phyloP scores from a whole-genome alignment of 768 basidiomycete species.

The Mycena metata region DNA sequence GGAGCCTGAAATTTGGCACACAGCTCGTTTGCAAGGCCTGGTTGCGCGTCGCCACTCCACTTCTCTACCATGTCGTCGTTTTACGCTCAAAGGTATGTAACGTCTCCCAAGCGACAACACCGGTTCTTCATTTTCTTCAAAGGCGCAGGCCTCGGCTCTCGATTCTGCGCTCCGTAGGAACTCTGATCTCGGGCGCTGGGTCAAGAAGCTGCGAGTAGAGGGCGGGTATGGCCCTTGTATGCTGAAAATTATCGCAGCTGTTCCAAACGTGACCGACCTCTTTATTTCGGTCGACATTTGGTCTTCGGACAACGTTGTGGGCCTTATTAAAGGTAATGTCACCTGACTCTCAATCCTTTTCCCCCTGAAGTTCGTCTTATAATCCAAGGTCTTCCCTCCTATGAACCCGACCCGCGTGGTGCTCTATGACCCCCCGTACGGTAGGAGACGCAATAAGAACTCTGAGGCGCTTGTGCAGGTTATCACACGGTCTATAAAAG shows the following conservation, averaged over 20 bases:
- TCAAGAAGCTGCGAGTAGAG: constrained; percentile 30
- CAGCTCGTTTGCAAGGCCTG: constrained; percentile 30
- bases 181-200: constrained; percentile 18
- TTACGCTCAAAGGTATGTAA: constrained; percentile 17
- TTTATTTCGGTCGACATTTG: constrained; percentile 23
- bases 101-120: too few relatives aligned
- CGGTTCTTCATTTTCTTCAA: too few relatives aligned
- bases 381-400: constrained; percentile 23
- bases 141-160: constrained; percentile 27
- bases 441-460: background rate
- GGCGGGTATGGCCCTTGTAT: constrained; percentile 27
- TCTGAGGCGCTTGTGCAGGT: background rate
- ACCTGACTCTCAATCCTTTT: too few relatives aligned
- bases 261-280: constrained; percentile 25
- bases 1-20: too few relatives aligned
- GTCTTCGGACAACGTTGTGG: constrained; percentile 33
- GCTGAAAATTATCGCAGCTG: constrained; percentile 16
- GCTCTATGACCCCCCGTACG: constrained; percentile 2
- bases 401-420: constrained; percentile 35
- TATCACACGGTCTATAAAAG: constrained; percentile 5
- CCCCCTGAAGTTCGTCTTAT: background rate
- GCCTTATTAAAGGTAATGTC: constrained; percentile 12
- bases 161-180: background rate
- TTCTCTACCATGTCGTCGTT: constrained; percentile 29
- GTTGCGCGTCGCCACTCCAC: constrained; percentile 27